phyloP scores from a whole-genome alignment of 139 green algal genomes.

The Ostreobium quekettii region DNA sequence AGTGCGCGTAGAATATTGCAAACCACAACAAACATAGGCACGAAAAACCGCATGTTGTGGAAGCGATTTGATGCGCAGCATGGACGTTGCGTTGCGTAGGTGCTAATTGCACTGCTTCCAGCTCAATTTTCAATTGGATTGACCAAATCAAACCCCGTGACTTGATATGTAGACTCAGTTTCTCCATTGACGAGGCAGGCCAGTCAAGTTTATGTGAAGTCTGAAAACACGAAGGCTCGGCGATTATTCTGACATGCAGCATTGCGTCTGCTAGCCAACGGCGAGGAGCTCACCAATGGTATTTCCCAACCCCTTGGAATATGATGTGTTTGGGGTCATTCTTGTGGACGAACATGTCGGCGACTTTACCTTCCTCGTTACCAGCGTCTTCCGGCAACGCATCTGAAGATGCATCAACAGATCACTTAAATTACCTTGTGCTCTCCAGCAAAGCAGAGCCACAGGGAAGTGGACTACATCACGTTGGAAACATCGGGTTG shows the following conservation, averaged over 20 bases:
- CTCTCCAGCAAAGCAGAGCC: too few relatives aligned
- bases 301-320: constrained; percentile 7
- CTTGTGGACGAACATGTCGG: neutral
- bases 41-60: too few relatives aligned
- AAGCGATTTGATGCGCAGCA: too few relatives aligned
- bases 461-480: too few relatives aligned
- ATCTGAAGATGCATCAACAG: neutral
- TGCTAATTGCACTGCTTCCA: too few relatives aligned
- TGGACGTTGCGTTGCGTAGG: too few relatives aligned
- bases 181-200: neutral
- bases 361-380: neutral
- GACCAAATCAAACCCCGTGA: neutral
- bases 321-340: constrained; percentile 8
- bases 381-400: neutral
- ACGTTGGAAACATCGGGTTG: too few relatives aligned
- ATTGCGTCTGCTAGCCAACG: neutral
- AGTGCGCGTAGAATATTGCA: too few relatives aligned
- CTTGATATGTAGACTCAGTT: neutral
- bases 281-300: constrained; percentile 12
- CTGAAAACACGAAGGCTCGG: neutral
- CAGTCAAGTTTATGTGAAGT: neutral
- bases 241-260: neutral
- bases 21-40: too few relatives aligned
- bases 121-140: too few relatives aligned
- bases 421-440: too few relatives aligned